Evolutionary conservation across 1,284 basidiomycete genomes (phyloP).

Genomic region (Rhodotorula sp.): DNA sequence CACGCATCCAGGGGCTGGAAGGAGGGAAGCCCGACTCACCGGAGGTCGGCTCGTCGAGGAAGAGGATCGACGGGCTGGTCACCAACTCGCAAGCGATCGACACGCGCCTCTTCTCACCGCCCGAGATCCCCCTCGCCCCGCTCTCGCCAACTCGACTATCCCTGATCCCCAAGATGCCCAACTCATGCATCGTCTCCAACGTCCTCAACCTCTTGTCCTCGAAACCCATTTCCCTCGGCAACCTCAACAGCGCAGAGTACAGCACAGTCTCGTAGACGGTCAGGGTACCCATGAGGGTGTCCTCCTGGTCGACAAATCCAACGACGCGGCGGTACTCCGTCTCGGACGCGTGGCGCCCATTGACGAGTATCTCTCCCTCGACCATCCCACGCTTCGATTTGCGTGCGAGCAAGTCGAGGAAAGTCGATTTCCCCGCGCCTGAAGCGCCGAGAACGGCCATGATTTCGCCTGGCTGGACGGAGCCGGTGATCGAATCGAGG

Average conservation of each 20-base stretch:
- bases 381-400: conserved; percentile 80
- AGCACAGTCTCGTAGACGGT: conserved; percentile 97
- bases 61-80: conserved; percentile 89
- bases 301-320: conserved; percentile 97
- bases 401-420: conserved; percentile 90
- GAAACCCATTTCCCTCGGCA: conserved; percentile 90
- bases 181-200: conserved; percentile 90
- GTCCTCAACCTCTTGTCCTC: conserved; percentile 92
- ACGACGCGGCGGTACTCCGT: conserved; percentile 77
- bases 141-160: conserved; percentile 84
- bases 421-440: conserved; percentile 93
- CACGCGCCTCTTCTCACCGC: conserved; percentile 92
- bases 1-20: too few species aligned
- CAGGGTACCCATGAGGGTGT: conserved; percentile 91
- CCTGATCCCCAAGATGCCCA: conserved; percentile 88
- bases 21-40: conserved; percentile 56
- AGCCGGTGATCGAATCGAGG: conserved; percentile 74
- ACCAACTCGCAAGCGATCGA: conserved; percentile 98
- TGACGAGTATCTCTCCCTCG: conserved; percentile 73
- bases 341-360: conserved; percentile 74
- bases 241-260: conserved; percentile 81
- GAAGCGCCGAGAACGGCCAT: conserved; percentile 96
- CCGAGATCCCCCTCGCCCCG: conserved; percentile 84
- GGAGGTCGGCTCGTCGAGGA: conserved; percentile 94
- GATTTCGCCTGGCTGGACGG: conserved; percentile 79